Evolutionary conservation across 1,284 basidiomycete species (phyloP), one percentile per base, ranked within the genome.

Genomic region (Schizophyllum amplum): DNA sequence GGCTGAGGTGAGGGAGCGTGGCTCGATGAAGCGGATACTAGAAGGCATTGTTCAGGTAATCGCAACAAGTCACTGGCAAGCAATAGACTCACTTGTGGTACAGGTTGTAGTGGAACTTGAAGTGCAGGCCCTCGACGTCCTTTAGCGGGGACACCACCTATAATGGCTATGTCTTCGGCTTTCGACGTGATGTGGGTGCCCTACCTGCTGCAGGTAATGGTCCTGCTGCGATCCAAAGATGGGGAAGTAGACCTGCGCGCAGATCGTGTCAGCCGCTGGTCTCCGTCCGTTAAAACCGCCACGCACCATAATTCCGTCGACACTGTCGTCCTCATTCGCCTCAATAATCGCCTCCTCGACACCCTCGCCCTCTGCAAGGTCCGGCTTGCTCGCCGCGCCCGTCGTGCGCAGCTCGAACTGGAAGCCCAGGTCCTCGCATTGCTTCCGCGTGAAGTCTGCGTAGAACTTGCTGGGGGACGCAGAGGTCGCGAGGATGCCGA

Each of bases 91-190:
- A 93, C 92, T 97, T 97, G 80, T 98, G 94, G 72, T 98, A 98
- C 55, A 98, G 76, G 70, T 97, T 97, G 73, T 95, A 98, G 65
- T 96, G 90, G 71, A 94, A 96, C 71, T 94, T 94, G 76, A 94
- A 93, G 74, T 98, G 86, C 53, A 98, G 80, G 3, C 96, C 96
- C 73, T 99, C 96, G 55, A 99, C 96, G 64, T 99, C 96, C 73
- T 99, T 99, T 63, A 91, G 81, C 1, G 96, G 94, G 1, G 93
- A 94, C 13, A 99, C 92, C 56, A 96, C 83, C 86, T 95, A 72
- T 25, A 53, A 11, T 23, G 27, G 23, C 13, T 5, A 24, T 33
- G 59, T 15, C 20, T 26, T 50, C 20, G 24, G 21, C 11, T 27
- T 47, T 47, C 15, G 24, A 9, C 25, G 13, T 25, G 24, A 46